Evolutionary conservation across 306 rosid species (phyloP).

Genomic region (Aeschynomene evenia): DNA sequence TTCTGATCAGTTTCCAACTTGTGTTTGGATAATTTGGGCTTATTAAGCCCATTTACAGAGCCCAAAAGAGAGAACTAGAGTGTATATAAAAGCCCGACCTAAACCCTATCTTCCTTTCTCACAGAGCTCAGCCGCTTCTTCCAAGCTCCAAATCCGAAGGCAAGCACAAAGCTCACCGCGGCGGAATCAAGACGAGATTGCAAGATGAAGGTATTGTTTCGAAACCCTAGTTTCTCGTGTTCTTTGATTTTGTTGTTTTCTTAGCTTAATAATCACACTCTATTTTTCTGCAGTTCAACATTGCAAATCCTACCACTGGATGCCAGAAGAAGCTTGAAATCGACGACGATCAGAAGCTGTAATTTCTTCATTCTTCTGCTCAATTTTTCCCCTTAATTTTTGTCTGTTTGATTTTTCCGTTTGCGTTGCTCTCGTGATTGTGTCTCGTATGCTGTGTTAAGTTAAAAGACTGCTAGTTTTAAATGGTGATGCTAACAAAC

Average conservation of each 20-base stretch:
- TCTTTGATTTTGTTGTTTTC: not conserved
- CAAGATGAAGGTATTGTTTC: slow-evolving; percentile 35
- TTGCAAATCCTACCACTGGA: slow-evolving; percentile 40
- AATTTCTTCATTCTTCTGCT: not conserved
- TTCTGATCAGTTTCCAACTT: not conserved
- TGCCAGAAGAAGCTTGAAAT: slow-evolving; percentile 44
- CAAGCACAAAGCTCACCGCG: not conserved
- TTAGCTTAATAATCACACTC: not conserved
- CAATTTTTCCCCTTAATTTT: not conserved
- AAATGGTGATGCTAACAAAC: not conserved
- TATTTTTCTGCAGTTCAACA: slow-evolving; percentile 31
- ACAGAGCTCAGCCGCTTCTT: not conserved
- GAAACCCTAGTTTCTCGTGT: not conserved
- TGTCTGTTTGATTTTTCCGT: not conserved
- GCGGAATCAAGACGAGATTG: slow-evolving; percentile 18
- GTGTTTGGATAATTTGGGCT: not conserved
- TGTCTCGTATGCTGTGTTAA: not conserved
- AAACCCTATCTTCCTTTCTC: slow-evolving; percentile 22
- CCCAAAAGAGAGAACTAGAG: not conserved
- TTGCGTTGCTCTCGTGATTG: not conserved
- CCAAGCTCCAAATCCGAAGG: not conserved
- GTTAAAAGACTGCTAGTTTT: not conserved
- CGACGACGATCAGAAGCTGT: slow-evolving; percentile 39
- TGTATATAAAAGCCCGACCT: slow-evolving; percentile 12
- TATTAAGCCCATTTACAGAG: not conserved